Percentiles rank a stretch among this genome's conserved stretches.
Conservation (phyloP, 169 alveolate genomes). For the Eimeria sp. region DNA sequence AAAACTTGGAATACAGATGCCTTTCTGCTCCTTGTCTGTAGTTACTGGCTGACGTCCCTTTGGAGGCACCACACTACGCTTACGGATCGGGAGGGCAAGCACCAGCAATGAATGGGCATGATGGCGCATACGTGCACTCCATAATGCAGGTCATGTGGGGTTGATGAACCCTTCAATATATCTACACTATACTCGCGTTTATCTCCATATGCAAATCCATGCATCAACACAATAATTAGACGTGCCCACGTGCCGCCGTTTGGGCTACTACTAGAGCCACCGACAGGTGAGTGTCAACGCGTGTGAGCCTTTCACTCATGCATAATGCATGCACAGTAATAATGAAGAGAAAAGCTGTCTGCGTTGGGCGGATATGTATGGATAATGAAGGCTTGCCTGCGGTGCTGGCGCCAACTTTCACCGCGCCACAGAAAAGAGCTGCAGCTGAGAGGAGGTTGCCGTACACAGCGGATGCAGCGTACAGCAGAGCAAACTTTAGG, state of each 20-base stretch:
- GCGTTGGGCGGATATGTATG: not conserved
- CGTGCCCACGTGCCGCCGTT: not conserved
- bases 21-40: too few relatives aligned
- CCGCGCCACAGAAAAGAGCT: constrained; percentile 87
- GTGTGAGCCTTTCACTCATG: not conserved
- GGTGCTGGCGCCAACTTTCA: constrained; percentile 93
- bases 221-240: not conserved
- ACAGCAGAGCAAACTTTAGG: constrained; percentile 83
- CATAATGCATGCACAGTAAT: not conserved
- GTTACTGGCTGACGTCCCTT: too few relatives aligned
- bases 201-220: not conserved
- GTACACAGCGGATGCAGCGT: constrained; percentile 88
- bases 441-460: constrained; percentile 91
- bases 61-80: not conserved
- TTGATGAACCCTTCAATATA: too few relatives aligned
- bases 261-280: not conserved
- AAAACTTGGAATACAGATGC: not conserved
- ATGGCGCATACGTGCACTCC: not conserved
- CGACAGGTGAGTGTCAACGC: not conserved
- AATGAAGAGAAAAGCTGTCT: not conserved
- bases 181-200: not conserved
- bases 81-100: not conserved
- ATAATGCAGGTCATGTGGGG: not conserved
- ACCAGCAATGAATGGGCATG: not conserved
- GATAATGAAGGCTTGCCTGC: constrained; percentile 83